Conservation (phyloP, 2,329 filamentous ascomycete species). For the Pseudocercospora fijiensis region DNA sequence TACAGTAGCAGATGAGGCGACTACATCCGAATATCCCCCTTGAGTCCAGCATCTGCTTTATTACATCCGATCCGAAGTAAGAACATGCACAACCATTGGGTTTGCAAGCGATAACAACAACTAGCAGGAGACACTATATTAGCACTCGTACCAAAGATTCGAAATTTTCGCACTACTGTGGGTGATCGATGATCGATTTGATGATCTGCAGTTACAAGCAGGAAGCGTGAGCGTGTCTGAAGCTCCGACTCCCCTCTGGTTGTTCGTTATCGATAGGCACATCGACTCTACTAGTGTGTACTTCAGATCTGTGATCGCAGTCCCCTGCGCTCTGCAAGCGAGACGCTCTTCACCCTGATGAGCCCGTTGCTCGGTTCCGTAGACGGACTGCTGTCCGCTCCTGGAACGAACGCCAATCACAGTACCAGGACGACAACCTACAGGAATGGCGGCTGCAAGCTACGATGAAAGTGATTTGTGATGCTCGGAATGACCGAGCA, state of each 20-base stretch:
- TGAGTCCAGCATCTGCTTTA: background rate
- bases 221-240: background rate
- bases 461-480: background rate
- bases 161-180: background rate
- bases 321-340: constrained; percentile 7
- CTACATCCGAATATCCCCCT: background rate
- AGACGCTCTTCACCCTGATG: background rate
- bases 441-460: background rate
- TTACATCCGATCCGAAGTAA: background rate
- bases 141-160: background rate
- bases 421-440: background rate
- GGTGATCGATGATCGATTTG: background rate
- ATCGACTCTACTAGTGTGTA: background rate
- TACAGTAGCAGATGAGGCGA: background rate
- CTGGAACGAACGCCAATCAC: background rate
- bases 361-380: background rate
- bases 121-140: background rate
- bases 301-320: constrained; percentile 6
- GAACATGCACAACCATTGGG: background rate
- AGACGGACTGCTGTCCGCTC: background rate
- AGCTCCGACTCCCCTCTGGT: background rate
- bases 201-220: background rate
- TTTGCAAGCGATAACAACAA: background rate
- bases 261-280: background rate
- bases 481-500: background rate